Conservation (phyloP, 352 stramenopile species). For the Pythium aristosporum region DNA sequence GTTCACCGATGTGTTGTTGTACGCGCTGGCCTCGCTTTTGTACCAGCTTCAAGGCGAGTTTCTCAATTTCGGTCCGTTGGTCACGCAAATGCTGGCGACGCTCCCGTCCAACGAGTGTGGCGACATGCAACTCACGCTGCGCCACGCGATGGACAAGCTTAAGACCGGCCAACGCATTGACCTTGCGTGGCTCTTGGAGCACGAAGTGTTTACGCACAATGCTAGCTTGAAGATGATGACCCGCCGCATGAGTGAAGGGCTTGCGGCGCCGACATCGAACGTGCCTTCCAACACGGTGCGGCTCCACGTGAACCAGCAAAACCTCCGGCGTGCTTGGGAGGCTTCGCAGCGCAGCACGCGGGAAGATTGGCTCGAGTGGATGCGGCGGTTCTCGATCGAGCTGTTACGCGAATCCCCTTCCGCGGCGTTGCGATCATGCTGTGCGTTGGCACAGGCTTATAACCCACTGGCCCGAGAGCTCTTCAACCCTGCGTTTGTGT, state of each 20-base stretch:
- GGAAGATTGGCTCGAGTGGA: slow-evolving; percentile 99
- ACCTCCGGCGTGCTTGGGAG: slow-evolving; percentile 85
- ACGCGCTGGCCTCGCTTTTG: slow-evolving; percentile 65
- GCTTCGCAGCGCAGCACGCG: slow-evolving; percentile 82
- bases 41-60: slow-evolving; percentile 76
- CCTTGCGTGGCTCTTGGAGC: slow-evolving; percentile 45
- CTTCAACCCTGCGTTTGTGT: slow-evolving; percentile 99
- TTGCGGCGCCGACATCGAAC: slow-evolving; percentile 33
- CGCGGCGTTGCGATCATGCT: slow-evolving; percentile 93
- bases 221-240: slow-evolving; percentile 22
- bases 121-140: slow-evolving; percentile 50
- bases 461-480: slow-evolving; percentile 96
- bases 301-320: slow-evolving; percentile 90
- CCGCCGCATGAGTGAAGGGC: slow-evolving; percentile 16
- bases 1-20: slow-evolving; percentile 79
- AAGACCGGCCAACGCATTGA: slow-evolving; percentile 44
- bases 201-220: slow-evolving; percentile 45
- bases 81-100: slow-evolving; percentile 60
- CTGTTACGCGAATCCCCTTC: slow-evolving; percentile 97
- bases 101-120: slow-evolving; percentile 49
- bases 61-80: slow-evolving; percentile 68
- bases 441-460: slow-evolving; percentile 96
- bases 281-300: slow-evolving; percentile 61
- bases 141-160: slow-evolving; percentile 53
- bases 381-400: slow-evolving; percentile 96